Conservation (phyloP, 179 eudicot species). For the Patellifolia procumbens region DNA sequence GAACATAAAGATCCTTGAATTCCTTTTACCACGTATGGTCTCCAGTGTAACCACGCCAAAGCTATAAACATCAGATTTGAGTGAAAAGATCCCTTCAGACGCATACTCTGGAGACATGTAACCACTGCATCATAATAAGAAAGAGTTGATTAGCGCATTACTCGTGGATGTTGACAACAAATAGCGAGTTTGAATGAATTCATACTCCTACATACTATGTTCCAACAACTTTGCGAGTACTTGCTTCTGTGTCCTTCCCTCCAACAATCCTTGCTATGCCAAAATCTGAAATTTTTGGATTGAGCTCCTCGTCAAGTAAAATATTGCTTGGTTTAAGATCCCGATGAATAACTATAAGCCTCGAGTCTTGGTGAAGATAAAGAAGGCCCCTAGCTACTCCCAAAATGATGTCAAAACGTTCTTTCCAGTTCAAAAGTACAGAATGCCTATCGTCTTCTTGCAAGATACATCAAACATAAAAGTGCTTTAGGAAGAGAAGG, state of each 20-base stretch:
- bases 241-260: slow-evolving; percentile 32
- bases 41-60: slow-evolving; percentile 35
- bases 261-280: slow-evolving; percentile 38
- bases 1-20: slow-evolving; percentile 23
- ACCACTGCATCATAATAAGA: slow-evolving; percentile 19
- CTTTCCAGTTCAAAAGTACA: slow-evolving; percentile 23
- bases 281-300: slow-evolving; percentile 37
- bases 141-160: not conserved
- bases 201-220: slow-evolving; percentile 24
- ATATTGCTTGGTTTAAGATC: slow-evolving; percentile 39
- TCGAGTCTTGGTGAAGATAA: slow-evolving; percentile 35
- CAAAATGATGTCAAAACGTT: slow-evolving; percentile 30
- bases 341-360: slow-evolving; percentile 32
- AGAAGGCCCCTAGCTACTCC: slow-evolving; percentile 32
- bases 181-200: not conserved
- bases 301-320: slow-evolving; percentile 31
- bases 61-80: slow-evolving; percentile 38
- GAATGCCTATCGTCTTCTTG: slow-evolving; percentile 20
- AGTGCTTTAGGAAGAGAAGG: not conserved
- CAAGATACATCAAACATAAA: not conserved
- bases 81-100: slow-evolving; percentile 30
- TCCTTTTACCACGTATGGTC: slow-evolving; percentile 34
- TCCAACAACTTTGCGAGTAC: slow-evolving; percentile 27
- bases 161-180: not conserved
- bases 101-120: slow-evolving; percentile 40